A percentile compares a stretch with the other conserved stretches of the same genome.
These are phyloP conservation scores for Claviceps africana DNA, from an alignment of 2,329 filamentous ascomycete species.

Conservation along the genomic window DNA sequence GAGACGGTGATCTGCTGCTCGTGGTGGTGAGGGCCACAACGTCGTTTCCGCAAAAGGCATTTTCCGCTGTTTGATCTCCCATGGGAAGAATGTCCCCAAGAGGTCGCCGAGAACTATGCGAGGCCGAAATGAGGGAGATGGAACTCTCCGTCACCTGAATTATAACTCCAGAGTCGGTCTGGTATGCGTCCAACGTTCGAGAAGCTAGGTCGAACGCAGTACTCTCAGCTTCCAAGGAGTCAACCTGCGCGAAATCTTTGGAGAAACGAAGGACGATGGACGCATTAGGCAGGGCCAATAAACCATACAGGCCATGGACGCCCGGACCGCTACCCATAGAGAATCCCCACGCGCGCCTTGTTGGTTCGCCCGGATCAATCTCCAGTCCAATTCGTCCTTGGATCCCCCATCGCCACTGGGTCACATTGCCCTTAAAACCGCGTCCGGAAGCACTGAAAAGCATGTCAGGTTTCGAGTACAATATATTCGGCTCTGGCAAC, in stretches of 20 bases:
- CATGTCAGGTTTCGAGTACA: conserved; percentile 27
- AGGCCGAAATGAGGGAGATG: conserved; percentile 25
- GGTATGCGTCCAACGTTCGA: conserved; percentile 35
- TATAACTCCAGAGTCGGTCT: conserved; percentile 22
- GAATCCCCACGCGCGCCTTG: conserved; percentile 42
- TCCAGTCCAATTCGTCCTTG: conserved; percentile 52
- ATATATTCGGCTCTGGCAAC: conserved; percentile 13
- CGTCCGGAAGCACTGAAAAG: conserved; percentile 56
- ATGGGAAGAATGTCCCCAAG: conserved; percentile 18
- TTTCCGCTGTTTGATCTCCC: conserved; percentile 19
- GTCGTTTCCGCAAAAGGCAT: conserved; percentile 27
- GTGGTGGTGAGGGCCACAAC: conserved; percentile 30
- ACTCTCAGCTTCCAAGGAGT: conserved; percentile 25
- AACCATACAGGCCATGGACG: conserved; percentile 17
- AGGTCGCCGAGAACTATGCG: conserved; percentile 20
- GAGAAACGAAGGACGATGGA: conserved; percentile 36
- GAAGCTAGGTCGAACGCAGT: conserved; percentile 37
- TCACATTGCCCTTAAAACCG: conserved; percentile 46
- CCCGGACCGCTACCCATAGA: conserved; percentile 11
- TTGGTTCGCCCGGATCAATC: conserved; percentile 33
- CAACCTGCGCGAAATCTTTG: conserved; percentile 30
- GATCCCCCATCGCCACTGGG: conserved; percentile 55
- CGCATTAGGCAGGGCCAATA: conserved; percentile 35
- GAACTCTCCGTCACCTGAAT: conserved; percentile 41
- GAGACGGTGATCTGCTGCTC: conserved; percentile 21